Evolutionary conservation across 352 stramenopile species (phyloP).

Genomic region (Stephanocyclus meneghinianus): DNA sequence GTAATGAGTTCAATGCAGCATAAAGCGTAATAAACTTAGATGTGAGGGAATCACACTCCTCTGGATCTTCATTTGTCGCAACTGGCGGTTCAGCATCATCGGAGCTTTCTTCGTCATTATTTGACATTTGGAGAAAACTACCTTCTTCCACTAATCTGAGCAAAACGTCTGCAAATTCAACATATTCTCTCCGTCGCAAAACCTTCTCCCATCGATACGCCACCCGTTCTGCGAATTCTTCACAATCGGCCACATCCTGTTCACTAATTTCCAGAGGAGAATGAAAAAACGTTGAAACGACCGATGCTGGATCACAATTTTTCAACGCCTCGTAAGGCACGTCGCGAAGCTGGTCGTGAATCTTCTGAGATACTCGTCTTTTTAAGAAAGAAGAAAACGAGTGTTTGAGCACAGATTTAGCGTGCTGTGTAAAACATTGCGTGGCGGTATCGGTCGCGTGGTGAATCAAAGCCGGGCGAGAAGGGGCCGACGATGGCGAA

Average conservation of each 20-base stretch:
- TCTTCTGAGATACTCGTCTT: neutral
- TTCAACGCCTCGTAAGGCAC: neutral
- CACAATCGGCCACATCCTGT: slow-evolving; percentile 21
- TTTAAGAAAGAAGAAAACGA: slow-evolving; percentile 1
- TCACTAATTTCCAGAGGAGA: slow-evolving; percentile 9
- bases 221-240: slow-evolving; percentile 24
- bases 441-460: neutral
- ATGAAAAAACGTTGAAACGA: neutral
- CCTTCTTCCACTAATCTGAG: slow-evolving; percentile 7
- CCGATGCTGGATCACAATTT: neutral
- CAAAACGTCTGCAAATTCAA: slow-evolving; percentile 16
- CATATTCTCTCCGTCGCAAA: slow-evolving; percentile 17
- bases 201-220: slow-evolving; percentile 22
- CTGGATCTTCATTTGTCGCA: neutral
- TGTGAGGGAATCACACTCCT: neutral
- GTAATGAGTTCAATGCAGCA: slow-evolving; percentile 22
- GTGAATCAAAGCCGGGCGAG: neutral
- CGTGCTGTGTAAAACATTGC: slow-evolving; percentile 4
- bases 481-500: neutral
- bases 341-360: neutral
- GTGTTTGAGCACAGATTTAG: neutral
- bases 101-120: neutral
- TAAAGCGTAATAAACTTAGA: slow-evolving; percentile 4
- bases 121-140: slow-evolving; percentile 16
- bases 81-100: neutral